These are phyloP conservation scores for Tylopilus sp. DNA, from an alignment of 768 basidiomycete genomes.

Conservation along the genomic window DNA sequence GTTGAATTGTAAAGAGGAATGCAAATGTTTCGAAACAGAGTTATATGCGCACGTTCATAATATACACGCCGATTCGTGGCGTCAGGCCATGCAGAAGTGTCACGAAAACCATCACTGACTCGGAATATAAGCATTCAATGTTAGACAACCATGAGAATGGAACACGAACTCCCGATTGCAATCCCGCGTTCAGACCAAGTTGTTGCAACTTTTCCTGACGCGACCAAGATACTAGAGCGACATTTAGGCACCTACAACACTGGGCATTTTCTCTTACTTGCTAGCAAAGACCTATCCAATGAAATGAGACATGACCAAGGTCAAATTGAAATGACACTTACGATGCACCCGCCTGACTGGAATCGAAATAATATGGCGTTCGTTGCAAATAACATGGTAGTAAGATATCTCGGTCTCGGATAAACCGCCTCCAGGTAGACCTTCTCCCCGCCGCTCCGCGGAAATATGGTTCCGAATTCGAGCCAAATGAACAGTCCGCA, in stretches of 20 bases:
- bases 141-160: not conserved
- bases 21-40: not conserved
- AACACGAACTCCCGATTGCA: not conserved
- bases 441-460: slow-evolving; percentile 60
- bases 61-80: slow-evolving; percentile 42
- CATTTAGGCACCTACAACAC: not conserved
- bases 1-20: slow-evolving; percentile 8
- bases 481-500: slow-evolving; percentile 63
- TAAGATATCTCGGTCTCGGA: slow-evolving; percentile 42
- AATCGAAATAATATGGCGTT: slow-evolving; percentile 47
- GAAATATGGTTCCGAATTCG: slow-evolving; percentile 62
- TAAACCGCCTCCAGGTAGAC: slow-evolving; percentile 60
- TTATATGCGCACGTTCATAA: slow-evolving; percentile 49
- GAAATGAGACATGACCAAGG: not conserved
- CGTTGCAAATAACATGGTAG: slow-evolving; percentile 46
- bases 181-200: not conserved
- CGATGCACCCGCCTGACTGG: slow-evolving; percentile 46
- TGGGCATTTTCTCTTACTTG: not conserved
- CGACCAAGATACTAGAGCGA: not conserved
- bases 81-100: slow-evolving; percentile 51
- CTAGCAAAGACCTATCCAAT: not conserved
- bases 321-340: slow-evolving; percentile 9
- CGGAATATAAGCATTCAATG: not conserved
- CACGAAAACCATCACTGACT: slow-evolving; percentile 47
- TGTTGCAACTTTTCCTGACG: not conserved